Percentiles rank a stretch among this genome's conserved stretches.
phyloP scores from a whole-genome alignment of 768 basidiomycete species.

The Tricholoma flavovirens region DNA sequence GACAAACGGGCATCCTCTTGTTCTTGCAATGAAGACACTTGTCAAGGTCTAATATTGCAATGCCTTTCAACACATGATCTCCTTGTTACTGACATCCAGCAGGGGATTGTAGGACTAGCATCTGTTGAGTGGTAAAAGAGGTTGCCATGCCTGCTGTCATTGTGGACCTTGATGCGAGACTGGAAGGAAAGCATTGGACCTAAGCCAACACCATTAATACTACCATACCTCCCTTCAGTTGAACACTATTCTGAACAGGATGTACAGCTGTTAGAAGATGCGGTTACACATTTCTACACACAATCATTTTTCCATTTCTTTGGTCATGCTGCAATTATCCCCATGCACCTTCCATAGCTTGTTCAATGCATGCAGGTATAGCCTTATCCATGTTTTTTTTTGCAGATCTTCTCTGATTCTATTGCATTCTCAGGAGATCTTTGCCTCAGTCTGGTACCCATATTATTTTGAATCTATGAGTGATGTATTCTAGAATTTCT shows the following conservation, averaged over 20 bases:
- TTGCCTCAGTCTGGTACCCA: too few species aligned
- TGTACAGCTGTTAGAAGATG: conserved; percentile 1
- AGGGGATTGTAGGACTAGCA: not conserved
- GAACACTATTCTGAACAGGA: not conserved
- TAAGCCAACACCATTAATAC: not conserved
- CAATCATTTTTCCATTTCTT: conserved; percentile 1
- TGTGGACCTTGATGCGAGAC: not conserved
- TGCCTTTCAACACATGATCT: not conserved
- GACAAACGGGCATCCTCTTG: not conserved
- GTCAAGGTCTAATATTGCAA: not conserved
- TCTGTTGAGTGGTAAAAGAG: not conserved
- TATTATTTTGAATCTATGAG: too few species aligned
- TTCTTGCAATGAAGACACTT: not conserved
- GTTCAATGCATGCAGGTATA: not conserved
- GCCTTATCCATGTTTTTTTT: too few species aligned
- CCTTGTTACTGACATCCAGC: not conserved
- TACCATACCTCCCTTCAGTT: not conserved
- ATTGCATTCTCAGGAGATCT: too few species aligned
- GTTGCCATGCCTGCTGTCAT: not conserved
- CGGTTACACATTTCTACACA: not conserved
- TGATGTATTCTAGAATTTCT: too few species aligned
- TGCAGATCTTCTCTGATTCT: too few species aligned
- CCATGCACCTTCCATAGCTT: not conserved
- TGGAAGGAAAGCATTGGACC: not conserved
- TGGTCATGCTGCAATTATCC: not conserved